A percentile compares a stretch with the other conserved stretches of the same genome.
Evolutionary conservation across 208 protist species (phyloP).

Genomic region (Herpetomonas samuelpessoai): DNA sequence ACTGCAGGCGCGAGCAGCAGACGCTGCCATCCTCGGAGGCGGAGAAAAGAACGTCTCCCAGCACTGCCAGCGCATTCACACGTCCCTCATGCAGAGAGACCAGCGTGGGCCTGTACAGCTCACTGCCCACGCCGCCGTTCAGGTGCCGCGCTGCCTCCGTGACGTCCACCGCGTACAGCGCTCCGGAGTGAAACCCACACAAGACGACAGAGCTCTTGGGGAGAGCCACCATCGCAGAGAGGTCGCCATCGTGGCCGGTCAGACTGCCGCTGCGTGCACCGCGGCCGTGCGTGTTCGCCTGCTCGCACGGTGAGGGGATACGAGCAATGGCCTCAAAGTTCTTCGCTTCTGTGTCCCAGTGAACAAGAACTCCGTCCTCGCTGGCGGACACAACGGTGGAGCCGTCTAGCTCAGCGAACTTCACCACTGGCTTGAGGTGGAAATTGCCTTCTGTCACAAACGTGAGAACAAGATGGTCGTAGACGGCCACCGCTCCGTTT

Average conservation of each 20-base stretch:
- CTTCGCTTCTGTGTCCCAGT: constrained; percentile 70
- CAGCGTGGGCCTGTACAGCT: too few relatives aligned
- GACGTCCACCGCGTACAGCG: constrained; percentile 46
- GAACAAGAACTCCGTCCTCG: constrained; percentile 64
- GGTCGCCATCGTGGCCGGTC: too few relatives aligned
- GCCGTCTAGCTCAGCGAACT: constrained; percentile 33
- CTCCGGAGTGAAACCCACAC: constrained; percentile 61
- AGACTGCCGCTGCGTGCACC: too few relatives aligned
- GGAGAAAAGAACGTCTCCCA: constrained; percentile 74
- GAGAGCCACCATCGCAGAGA: constrained; percentile 15
- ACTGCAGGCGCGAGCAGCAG: constrained; percentile 71
- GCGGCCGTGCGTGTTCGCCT: too few relatives aligned
- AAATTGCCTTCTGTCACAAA: constrained; percentile 59
- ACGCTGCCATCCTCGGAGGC: constrained; percentile 68
- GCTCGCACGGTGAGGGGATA: too few relatives aligned
- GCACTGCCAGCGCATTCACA: constrained; percentile 60
- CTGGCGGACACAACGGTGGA: constrained; percentile 66
- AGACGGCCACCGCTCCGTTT: constrained; percentile 71
- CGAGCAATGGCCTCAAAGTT: constrained; percentile 80
- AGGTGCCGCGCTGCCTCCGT: constrained; percentile 35
- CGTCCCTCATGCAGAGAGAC: constrained; percentile 47
- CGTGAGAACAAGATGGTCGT: constrained; percentile 70
- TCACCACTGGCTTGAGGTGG: constrained; percentile 40
- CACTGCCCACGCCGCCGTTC: too few relatives aligned
- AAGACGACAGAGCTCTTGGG: constrained; percentile 30